Base-by-base conservation (phyloP, 306 rosid genomes). In the Vigna trinervia region DNA sequence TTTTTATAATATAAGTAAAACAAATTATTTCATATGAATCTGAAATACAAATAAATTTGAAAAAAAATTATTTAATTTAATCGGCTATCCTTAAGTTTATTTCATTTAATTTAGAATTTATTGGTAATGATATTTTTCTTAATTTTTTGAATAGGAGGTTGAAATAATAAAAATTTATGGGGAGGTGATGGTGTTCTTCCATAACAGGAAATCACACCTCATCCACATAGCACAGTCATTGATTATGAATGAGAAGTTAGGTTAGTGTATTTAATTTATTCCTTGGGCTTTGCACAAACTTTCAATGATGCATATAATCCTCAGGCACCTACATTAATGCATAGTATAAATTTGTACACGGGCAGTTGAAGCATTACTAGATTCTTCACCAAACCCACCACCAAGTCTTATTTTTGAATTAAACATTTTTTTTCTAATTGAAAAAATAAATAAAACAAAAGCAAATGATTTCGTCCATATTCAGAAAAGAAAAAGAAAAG, bases 231-330 rank as follows among this genome's bases (percentile, higher is more conserved):
- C 70, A 51, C 46, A 51, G 38, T 20, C 64, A 58, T 57, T 69
- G 53, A 65, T 53, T 46, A 48, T 38, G 75, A 54, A 20, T 30
- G 67, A 65, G 12, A 52, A 38, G 85, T 78, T 71, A 23, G 72
- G 76, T 69, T 63, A 65, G 52, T 52, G 39, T 30, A 39, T 72
- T 76, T 64, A 76, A 76, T 76, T 61, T 52, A 43, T 76, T 69
- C 34, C 36, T 60, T 59, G 74, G 74, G 69, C 5, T 43, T 54
- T 54, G 59, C 59, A 53, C 58, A 22, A 12, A 5, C 64, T 22
- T 43, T 83, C 23, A 51, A 74, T 68, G 74, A 52, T 28, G 41
- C 14, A 58, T 39, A 30, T 45, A 45, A 20, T 52, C 53, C 20
- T 48, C 22, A 50, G 71, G 11, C 47, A 48, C 56, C 52, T n/a